phyloP scores from a whole-genome alignment of 2,329 filamentous ascomycete genomes.

The Fusarium subtropicale region DNA sequence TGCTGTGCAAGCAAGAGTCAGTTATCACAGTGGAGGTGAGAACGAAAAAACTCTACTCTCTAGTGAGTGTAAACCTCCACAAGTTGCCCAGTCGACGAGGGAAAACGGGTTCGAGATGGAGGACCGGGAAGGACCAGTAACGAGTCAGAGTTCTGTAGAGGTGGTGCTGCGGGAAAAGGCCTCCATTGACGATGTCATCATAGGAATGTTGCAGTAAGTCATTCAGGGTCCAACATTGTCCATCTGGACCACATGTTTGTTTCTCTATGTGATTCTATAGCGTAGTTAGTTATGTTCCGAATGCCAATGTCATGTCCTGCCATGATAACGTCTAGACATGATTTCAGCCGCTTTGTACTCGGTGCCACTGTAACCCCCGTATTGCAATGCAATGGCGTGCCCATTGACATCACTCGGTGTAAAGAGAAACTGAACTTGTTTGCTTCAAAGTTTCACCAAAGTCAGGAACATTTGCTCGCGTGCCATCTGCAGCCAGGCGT shows the following conservation, averaged over 20 bases:
- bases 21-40: slow-evolving; percentile 10
- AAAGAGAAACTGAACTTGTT: neutral
- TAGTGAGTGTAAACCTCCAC: slow-evolving; percentile 9
- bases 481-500: slow-evolving; percentile 16
- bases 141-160: slow-evolving; percentile 15
- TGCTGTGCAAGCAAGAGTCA: slow-evolving; percentile 23
- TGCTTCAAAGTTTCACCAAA: slow-evolving; percentile 17
- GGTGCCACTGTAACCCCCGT: slow-evolving; percentile 30
- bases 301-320: slow-evolving; percentile 15
- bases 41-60: slow-evolving; percentile 4
- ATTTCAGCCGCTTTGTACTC: slow-evolving; percentile 40
- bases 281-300: neutral
- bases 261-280: neutral
- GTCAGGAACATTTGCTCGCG: slow-evolving; percentile 18
- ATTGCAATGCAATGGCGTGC: neutral
- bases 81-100: slow-evolving; percentile 33
- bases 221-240: slow-evolving; percentile 12
- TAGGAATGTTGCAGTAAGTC: slow-evolving; percentile 23
- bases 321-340: slow-evolving; percentile 40
- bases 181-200: slow-evolving; percentile 12
- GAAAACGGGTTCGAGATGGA: neutral
- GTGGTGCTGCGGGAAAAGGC: neutral
- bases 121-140: neutral
- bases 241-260: neutral
- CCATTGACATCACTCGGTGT: slow-evolving; percentile 4